These are phyloP conservation scores for Juglanconis sp. DNA, from an alignment of 2,329 filamentous ascomycete species.

Conservation along the genomic window DNA sequence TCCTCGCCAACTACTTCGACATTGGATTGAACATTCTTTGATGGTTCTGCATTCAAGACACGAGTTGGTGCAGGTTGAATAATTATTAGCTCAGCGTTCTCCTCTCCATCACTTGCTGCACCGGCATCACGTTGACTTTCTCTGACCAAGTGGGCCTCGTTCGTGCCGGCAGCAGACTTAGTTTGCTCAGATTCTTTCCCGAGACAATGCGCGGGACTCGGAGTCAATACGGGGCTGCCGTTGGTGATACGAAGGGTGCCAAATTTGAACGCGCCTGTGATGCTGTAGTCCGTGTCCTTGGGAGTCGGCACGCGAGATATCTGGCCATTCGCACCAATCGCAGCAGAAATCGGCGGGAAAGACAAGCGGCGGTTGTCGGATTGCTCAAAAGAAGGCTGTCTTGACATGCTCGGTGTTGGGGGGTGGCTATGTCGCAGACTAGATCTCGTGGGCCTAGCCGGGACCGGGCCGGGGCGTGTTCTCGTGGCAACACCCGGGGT, in stretches of 20 bases:
- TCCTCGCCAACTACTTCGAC: background rate
- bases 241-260: constrained; percentile 63
- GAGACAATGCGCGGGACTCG: constrained; percentile 21
- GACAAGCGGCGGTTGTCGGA: constrained; percentile 31
- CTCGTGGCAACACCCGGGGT: constrained; percentile 50
- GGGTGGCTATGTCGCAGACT: constrained; percentile 38
- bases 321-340: constrained; percentile 21
- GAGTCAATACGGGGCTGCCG: constrained; percentile 51
- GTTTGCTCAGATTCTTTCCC: background rate
- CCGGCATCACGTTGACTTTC: background rate
- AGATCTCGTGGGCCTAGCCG: constrained; percentile 27
- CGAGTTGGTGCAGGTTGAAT: background rate
- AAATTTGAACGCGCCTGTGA: constrained; percentile 60
- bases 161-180: background rate
- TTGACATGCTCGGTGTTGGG: constrained; percentile 35
- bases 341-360: constrained; percentile 27
- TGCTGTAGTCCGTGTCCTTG: constrained; percentile 54
- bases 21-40: background rate
- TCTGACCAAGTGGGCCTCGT: constrained; percentile 2
- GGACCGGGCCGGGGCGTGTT: constrained; percentile 22
- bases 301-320: constrained; percentile 44
- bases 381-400: constrained; percentile 39
- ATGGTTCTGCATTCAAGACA: background rate
- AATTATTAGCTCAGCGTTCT: background rate
- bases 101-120: too few species aligned